Evolutionary conservation across 78 protist genomes (phyloP).

Genomic region (Dictyostelium capitatum): DNA sequence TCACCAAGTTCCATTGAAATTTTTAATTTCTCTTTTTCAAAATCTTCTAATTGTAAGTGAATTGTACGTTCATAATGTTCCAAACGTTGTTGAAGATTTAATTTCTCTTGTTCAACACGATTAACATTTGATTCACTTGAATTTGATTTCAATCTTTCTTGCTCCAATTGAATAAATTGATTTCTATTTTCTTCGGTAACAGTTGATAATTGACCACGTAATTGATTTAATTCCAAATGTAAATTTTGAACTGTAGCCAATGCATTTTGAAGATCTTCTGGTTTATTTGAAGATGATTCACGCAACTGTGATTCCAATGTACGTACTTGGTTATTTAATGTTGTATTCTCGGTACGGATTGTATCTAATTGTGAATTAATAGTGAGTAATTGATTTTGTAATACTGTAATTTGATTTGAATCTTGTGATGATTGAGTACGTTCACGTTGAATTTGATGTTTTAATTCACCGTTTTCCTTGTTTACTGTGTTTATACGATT

Average conservation of each 20-base stretch:
- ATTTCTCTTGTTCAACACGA: slow-evolving; percentile 27
- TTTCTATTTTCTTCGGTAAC: slow-evolving; percentile 45
- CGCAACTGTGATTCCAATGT: not conserved
- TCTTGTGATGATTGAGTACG: slow-evolving; percentile 6
- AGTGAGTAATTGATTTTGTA: slow-evolving; percentile 51
- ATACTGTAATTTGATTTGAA: slow-evolving; percentile 15
- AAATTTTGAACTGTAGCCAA: slow-evolving; percentile 2
- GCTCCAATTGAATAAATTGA: slow-evolving; percentile 50
- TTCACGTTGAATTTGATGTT: slow-evolving; percentile 18
- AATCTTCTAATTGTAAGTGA: slow-evolving; percentile 35
- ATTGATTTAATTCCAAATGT: slow-evolving; percentile 28
- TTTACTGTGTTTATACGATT: not conserved
- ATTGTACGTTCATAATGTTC: slow-evolving; percentile 38
- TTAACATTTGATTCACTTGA: not conserved
- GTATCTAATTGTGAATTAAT: slow-evolving; percentile 31
- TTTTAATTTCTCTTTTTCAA: slow-evolving; percentile 22
- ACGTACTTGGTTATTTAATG: not conserved
- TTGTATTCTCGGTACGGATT: not conserved
- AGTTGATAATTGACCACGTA: not conserved
- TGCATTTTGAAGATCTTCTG: slow-evolving; percentile 26
- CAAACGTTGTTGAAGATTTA: slow-evolving; percentile 43
- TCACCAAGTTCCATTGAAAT: slow-evolving; percentile 15
- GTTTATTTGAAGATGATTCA: slow-evolving; percentile 2
- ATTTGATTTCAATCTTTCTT: slow-evolving; percentile 58
- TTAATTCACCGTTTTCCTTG: slow-evolving; percentile 5